Evolutionary conservation across 2,329 filamentous ascomycete genomes (phyloP).

Genomic region (Colletotrichum tabaci): DNA sequence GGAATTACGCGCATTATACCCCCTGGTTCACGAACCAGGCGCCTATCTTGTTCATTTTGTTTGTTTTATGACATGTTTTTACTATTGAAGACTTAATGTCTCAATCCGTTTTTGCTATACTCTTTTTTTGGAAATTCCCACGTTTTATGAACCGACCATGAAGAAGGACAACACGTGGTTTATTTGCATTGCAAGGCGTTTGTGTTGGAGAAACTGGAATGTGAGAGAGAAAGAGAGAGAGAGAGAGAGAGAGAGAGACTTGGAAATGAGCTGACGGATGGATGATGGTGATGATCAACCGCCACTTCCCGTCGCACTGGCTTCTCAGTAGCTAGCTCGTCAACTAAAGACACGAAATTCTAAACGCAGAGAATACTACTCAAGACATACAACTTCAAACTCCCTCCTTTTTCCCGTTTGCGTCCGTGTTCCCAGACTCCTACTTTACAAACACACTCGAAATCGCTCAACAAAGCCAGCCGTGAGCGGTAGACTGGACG

Average conservation of each 20-base stretch:
- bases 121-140: not conserved
- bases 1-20: constrained; percentile 40
- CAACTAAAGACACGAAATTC: not conserved
- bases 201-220: no score
- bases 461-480: not conserved
- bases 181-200: constrained; percentile 35
- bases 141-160: not conserved
- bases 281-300: not conserved
- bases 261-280: not conserved
- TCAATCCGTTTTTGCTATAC: constrained; percentile 1
- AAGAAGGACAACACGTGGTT: not conserved
- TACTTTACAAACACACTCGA: not conserved
- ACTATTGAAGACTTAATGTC: constrained; percentile 3
- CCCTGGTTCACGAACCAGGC: constrained; percentile 29
- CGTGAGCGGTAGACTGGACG: not conserved
- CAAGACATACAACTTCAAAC: no score
- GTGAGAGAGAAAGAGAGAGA: no score
- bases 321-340: constrained; percentile 32
- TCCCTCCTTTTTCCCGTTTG: not conserved
- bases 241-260: not conserved
- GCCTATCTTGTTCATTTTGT: constrained; percentile 12
- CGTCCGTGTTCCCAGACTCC: not conserved
- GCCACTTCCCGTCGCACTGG: constrained; percentile 9
- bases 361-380: not conserved
- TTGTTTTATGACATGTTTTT: constrained; percentile 10